Evolutionary conservation across 768 basidiomycete genomes (phyloP), one percentile per base, ranked within the genome.

Genomic region (Mycena maculata): DNA sequence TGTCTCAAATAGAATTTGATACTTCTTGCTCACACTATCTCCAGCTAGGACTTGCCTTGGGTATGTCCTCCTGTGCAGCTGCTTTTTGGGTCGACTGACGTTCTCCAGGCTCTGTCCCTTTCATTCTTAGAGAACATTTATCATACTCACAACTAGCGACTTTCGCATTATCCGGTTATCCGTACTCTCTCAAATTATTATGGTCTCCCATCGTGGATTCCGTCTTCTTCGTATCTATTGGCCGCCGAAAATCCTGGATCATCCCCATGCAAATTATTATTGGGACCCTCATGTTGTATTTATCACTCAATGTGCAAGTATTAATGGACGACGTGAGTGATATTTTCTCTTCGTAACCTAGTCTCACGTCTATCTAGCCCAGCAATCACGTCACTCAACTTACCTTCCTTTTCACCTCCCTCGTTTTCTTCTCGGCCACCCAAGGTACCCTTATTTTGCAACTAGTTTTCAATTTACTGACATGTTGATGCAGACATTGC

Each of bases 141-240:
- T 98, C 97, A 33, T 99, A 99, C 82, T 97, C 96, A 38, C 95
- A 99, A 80, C 87, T 99, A 63, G 97, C 92, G 68, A 88, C 96
- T 11, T 98, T 99, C 81, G 92, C 95, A 44, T 84, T 99, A 28
- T 91, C 94, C 52, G 92, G 90, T 74, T 97, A 96, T 79, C 95
- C 95, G 6, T 99, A 99, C 82, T 98, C 95, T 23, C 88, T 99
- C 74, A 99, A 99, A 81, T 79, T 99, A 67, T 78, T 99, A 70
- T 99, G 97, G 96, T 97, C 95, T 9, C 98, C 98, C 56, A 92
- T 99, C 67, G 95, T 99, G 60, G 98, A 99, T 75, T 93, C 97
- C 2, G 83, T 92, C 69, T 99, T 92, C 78, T 83, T 92, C 73
- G 81, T 88, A 39, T 90, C 88, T 44, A 71, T 96, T 68, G 98